Evolutionary conservation across 768 basidiomycete genomes (phyloP), one percentile per base, ranked within the genome.

Genomic region (Ephemerocybe angulata): DNA sequence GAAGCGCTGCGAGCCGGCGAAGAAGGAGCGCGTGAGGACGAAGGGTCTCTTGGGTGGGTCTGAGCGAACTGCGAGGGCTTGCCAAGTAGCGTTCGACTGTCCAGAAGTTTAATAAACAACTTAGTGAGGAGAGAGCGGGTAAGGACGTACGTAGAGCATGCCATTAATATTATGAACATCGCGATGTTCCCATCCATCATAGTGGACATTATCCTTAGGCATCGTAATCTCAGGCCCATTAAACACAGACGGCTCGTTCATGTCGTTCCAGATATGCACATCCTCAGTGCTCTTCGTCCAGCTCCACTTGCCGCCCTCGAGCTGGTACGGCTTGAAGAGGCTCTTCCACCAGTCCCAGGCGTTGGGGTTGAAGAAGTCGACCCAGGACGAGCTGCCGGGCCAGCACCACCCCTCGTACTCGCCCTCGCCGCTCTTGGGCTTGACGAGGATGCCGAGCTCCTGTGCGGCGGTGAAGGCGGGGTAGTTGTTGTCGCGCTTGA

Each of bases 211-310:
- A 58, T 83, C 81, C 59, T 76, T 78, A 10, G 79, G 81, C 81
- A 83, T 83, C 11, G 78, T 77, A 63, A 99, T 98, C 67, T 99
- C 97, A 4, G 97, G 97, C 0, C 96, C 97, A 61, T 98, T 96
- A 77, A 99, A 99, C n/a, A 99, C 86, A 11, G 95, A 88, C 1
- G 97, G 97, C 92, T 98, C 97, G 61, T 98, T 98, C 97, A 99
- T 99, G 66, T 99, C 97, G 67, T 98, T 98, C 97, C 97, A 99
- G 61, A 98, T 93, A 67, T 87, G 87, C 13, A 98, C 81, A 60
- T 84, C 82, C 28, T 86, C 83, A 2, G 92, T 93, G 60, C 94
- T 90, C 58, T 90, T 72, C 0, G 76, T 82, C 88, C 91, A 92
- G 6, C 83, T 74, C 82, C 85, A 92, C n/a, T 77, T 71, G 43